Conservation (phyloP, 2,329 filamentous ascomycete genomes). For the Paraconiothyrium brasiliense region DNA sequence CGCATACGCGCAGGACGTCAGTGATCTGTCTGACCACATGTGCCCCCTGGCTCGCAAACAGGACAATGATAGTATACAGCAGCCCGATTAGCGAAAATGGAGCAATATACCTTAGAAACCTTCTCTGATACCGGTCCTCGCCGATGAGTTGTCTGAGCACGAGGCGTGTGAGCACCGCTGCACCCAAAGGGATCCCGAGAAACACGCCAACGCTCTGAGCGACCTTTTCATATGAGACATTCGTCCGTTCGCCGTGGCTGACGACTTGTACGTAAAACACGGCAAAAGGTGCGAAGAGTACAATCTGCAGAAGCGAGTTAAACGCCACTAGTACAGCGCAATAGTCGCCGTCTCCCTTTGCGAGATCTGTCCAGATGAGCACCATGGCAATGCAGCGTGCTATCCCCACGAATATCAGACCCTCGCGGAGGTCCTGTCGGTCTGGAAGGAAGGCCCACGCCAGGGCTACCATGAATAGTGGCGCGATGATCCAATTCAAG, state of each 20-base stretch:
- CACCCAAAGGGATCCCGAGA: conserved; percentile 80
- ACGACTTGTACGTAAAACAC: conserved; percentile 72
- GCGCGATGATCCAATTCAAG: conserved; percentile 85
- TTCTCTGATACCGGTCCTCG: conserved; percentile 69
- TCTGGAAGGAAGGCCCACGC: conserved; percentile 66
- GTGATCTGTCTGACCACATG: conserved; percentile 85
- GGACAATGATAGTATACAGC: conserved; percentile 84
- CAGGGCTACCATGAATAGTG: conserved; percentile 80
- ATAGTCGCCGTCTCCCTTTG: conserved; percentile 81
- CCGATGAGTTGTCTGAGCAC: conserved; percentile 64
- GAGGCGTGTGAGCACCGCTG: conserved; percentile 80
- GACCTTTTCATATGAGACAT: conserved; percentile 70
- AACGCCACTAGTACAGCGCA: conserved; percentile 70
- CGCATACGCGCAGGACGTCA: conserved; percentile 80
- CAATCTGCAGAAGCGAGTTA: conserved; percentile 60
- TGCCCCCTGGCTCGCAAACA: conserved; percentile 85
- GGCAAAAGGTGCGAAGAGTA: conserved; percentile 58
- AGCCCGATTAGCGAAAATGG: conserved; percentile 84
- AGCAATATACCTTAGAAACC: conserved; percentile 74
- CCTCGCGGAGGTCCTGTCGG: conserved; percentile 62
- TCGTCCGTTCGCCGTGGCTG: conserved; percentile 57
- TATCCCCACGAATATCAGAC: conserved; percentile 82
- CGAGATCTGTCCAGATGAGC: conserved; percentile 80
- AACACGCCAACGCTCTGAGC: conserved; percentile 86
- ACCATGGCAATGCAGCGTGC: conserved; percentile 92